phyloP scores from a whole-genome alignment of 2,329 filamentous ascomycete genomes.

The Neofusicoccum parvum region DNA sequence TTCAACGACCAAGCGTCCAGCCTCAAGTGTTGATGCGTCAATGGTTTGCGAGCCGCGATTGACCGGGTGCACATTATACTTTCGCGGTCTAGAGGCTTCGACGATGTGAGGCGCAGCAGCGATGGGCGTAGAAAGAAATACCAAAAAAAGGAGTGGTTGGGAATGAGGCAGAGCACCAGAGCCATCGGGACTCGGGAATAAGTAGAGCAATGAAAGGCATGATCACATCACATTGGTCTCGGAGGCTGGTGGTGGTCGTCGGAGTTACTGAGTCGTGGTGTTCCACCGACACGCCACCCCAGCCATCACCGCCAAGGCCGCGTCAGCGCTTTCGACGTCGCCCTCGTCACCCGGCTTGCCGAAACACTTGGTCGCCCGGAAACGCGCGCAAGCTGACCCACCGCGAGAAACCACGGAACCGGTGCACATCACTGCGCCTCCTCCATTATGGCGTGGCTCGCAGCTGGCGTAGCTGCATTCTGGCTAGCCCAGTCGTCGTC shows the following conservation, averaged over 20 bases:
- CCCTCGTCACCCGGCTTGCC: neutral
- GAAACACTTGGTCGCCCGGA: neutral
- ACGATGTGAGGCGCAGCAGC: too few species aligned
- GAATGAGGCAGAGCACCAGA: neutral
- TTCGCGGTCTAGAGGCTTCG: too few species aligned
- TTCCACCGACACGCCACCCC: conserved; percentile 8
- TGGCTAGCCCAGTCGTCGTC: conserved; percentile 5
- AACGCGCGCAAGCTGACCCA: neutral
- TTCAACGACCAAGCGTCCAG: too few species aligned
- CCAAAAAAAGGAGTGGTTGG: neutral
- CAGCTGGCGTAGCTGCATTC: neutral
- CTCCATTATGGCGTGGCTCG: neutral
- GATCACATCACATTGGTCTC: neutral
- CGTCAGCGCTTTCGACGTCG: conserved; percentile 11
- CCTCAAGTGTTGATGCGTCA: too few species aligned
- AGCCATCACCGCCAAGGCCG: neutral
- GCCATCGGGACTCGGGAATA: neutral
- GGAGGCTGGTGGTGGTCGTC: neutral
- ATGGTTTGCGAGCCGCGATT: too few species aligned
- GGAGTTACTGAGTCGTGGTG: neutral
- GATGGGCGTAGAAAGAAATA: too few species aligned
- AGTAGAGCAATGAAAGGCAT: neutral
- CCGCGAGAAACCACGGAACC: neutral
- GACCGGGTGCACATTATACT: too few species aligned
- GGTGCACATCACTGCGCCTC: neutral